Percentiles rank a stretch among this genome's conserved stretches.
Conservation (phyloP, 2,329 filamentous ascomycete genomes). For the Fusarium devonianum region DNA sequence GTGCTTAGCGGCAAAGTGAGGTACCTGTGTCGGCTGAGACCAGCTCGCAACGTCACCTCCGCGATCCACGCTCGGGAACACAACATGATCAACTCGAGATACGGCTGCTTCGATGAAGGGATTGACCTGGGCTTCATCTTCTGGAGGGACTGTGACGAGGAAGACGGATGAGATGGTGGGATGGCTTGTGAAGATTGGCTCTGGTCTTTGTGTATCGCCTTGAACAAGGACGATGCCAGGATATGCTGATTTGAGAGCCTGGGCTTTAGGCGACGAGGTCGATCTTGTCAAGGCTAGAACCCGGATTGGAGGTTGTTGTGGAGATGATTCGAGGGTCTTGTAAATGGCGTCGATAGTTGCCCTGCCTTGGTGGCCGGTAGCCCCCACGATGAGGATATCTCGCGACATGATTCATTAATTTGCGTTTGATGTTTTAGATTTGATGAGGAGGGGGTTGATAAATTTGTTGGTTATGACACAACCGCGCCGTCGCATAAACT, state of each 20-base stretch:
- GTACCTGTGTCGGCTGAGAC: slow-evolving; percentile 21
- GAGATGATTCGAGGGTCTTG: neutral
- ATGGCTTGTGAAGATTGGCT: slow-evolving; percentile 29
- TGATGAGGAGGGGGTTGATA: no score
- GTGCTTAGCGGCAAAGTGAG: slow-evolving; percentile 32
- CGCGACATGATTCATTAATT: neutral
- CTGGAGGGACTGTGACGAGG: slow-evolving; percentile 39
- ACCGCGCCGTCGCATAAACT: no score
- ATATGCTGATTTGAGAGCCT: neutral
- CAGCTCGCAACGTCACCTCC: slow-evolving; percentile 20
- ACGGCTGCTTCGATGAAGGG: slow-evolving; percentile 39
- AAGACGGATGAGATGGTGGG: slow-evolving; percentile 37
- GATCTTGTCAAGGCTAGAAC: slow-evolving; percentile 22
- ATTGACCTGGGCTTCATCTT: slow-evolving; percentile 36
- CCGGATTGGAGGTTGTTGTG: neutral
- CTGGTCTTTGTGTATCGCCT: slow-evolving; percentile 10
- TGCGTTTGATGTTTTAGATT: neutral
- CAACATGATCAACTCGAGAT: slow-evolving; percentile 25
- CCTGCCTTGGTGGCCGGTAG: slow-evolving; percentile 30
- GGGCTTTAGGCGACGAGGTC: neutral
- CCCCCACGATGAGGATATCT: slow-evolving; percentile 22
- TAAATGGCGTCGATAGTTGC: slow-evolving; percentile 20
- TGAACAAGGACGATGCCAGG: slow-evolving; percentile 17
- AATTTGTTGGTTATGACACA: no score
- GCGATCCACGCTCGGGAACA: slow-evolving; percentile 31